phyloP scores from a whole-genome alignment of 768 basidiomycete genomes.

The Pholiota conissans region DNA sequence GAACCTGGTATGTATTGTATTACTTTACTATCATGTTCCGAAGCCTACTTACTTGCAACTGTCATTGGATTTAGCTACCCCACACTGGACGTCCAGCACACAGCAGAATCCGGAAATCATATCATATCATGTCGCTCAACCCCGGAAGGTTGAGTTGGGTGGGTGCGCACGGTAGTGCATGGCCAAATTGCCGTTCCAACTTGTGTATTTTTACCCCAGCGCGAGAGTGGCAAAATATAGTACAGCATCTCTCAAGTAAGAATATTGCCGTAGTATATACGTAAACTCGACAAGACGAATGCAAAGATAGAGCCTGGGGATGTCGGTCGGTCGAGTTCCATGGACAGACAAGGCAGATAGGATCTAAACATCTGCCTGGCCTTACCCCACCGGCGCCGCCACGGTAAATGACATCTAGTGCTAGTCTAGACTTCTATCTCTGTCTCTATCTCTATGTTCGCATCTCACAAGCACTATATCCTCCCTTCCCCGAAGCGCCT shows the following conservation, averaged over 20 bases:
- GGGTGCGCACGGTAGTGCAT: not conserved
- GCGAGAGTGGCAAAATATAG: too few species aligned
- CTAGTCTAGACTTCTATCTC: not conserved
- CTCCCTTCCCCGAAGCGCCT: too few species aligned
- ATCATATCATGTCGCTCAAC: too few species aligned
- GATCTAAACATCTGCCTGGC: too few species aligned
- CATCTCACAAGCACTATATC: not conserved
- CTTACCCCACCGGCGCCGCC: too few species aligned
- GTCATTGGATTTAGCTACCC: not conserved
- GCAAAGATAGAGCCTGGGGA: slow-evolving; percentile 7
- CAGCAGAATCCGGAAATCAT: not conserved
- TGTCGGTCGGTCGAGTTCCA: too few species aligned
- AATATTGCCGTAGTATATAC: slow-evolving; percentile 1
- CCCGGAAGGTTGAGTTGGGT: not conserved
- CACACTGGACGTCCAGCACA: not conserved
- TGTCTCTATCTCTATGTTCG: not conserved
- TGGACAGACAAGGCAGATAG: too few species aligned
- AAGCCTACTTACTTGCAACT: too few species aligned
- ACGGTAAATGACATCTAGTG: too few species aligned
- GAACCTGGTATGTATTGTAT: too few species aligned
- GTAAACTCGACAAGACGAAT: slow-evolving; percentile 6
- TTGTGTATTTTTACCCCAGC: not conserved
- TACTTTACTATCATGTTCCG: too few species aligned
- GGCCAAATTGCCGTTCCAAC: not conserved
- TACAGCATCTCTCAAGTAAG: too few species aligned